These are phyloP conservation scores for Apiospora arundinis DNA, from an alignment of 2,329 filamentous ascomycete genomes.

Conservation along the genomic window DNA sequence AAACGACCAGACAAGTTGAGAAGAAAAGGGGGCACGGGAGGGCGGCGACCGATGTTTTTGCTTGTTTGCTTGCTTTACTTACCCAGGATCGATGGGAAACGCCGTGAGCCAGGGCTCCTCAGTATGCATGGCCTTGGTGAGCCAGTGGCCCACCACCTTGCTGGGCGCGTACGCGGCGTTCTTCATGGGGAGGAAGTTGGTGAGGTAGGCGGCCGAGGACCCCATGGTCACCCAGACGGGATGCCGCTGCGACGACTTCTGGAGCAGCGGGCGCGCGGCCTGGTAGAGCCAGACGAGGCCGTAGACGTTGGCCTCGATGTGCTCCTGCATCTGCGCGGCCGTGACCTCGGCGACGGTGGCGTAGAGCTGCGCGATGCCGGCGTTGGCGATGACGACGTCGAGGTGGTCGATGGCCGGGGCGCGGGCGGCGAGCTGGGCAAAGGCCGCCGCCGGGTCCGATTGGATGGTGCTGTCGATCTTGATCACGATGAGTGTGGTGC, in stretches of 20 bases:
- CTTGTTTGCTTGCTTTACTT: too few relatives aligned
- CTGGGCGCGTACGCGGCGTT: background rate
- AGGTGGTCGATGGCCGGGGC: background rate
- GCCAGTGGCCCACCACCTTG: constrained; percentile 7
- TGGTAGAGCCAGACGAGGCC: constrained; percentile 6
- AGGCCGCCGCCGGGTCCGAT: too few relatives aligned
- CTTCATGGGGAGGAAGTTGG: too few relatives aligned
- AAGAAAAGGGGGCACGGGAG: too few relatives aligned
- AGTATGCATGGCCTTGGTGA: background rate
- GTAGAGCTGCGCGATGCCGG: background rate
- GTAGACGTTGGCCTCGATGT: background rate
- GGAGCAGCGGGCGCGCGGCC: too few relatives aligned
- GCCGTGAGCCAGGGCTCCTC: constrained; percentile 10
- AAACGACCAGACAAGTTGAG: too few relatives aligned
- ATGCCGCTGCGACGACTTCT: too few relatives aligned
- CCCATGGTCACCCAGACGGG: too few relatives aligned
- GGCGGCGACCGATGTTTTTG: too few relatives aligned
- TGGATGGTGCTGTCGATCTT: too few relatives aligned
- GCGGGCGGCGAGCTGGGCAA: background rate
- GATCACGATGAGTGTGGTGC: too few relatives aligned
- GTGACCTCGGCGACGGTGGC: constrained; percentile 11
- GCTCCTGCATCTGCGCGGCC: background rate
- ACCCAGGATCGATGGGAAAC: background rate
- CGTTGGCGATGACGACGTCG: constrained; percentile 8
- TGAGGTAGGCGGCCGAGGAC: too few relatives aligned